These are phyloP conservation scores for Pyrenophora seminiperda DNA, from an alignment of 2,329 filamentous ascomycete species.

Conservation along the genomic window DNA sequence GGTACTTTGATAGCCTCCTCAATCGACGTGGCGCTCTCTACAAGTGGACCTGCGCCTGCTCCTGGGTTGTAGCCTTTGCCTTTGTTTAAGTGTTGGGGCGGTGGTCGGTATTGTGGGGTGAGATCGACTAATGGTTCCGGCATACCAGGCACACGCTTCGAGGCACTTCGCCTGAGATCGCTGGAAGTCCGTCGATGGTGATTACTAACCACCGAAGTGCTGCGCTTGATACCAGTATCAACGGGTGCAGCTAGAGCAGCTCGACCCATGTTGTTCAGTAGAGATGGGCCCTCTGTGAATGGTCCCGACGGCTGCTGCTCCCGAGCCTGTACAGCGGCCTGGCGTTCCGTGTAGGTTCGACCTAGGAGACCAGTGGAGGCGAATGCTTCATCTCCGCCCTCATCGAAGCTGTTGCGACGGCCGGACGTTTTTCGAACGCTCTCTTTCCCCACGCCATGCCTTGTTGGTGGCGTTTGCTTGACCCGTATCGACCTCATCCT, in stretches of 20 bases:
- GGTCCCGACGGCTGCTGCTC: slow-evolving; percentile 50
- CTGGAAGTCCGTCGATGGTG: slow-evolving; percentile 41
- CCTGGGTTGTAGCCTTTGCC: slow-evolving; percentile 57
- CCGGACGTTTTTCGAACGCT: slow-evolving; percentile 27
- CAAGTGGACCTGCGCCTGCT: slow-evolving; percentile 48
- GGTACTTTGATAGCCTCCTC: slow-evolving; percentile 52
- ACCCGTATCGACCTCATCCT: slow-evolving; percentile 47
- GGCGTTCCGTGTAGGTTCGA: slow-evolving; percentile 56
- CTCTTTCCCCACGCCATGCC: slow-evolving; percentile 24
- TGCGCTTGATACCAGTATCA: slow-evolving; percentile 37
- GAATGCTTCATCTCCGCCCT: slow-evolving; percentile 51
- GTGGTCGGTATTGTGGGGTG: slow-evolving; percentile 66
- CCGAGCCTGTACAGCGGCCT: slow-evolving; percentile 47
- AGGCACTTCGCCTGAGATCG: slow-evolving; percentile 54
- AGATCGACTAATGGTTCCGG: slow-evolving; percentile 71
- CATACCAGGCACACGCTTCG: slow-evolving; percentile 47
- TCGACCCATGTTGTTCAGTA: slow-evolving; percentile 56
- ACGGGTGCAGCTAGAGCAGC: slow-evolving; percentile 33
- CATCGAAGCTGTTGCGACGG: slow-evolving; percentile 30
- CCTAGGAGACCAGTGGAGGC: slow-evolving; percentile 55
- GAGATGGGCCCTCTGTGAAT: slow-evolving; percentile 63
- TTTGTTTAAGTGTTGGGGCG: slow-evolving; percentile 63
- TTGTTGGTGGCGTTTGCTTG: slow-evolving; percentile 45
- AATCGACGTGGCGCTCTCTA: slow-evolving; percentile 54
- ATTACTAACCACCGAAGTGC: slow-evolving; percentile 39